phyloP scores from a whole-genome alignment of 768 basidiomycete species.

The Leccinellum albellum region DNA sequence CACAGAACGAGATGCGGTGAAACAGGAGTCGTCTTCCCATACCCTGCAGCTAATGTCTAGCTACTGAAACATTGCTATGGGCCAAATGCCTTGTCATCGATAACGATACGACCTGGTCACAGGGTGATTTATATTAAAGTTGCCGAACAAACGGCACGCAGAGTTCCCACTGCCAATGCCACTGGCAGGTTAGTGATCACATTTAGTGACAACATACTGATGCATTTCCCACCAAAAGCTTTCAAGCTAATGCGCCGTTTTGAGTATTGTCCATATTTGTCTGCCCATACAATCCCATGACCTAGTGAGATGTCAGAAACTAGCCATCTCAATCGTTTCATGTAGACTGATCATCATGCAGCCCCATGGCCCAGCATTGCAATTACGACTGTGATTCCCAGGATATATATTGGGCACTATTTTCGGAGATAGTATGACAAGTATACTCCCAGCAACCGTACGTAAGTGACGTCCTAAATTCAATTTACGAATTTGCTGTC shows the following conservation, averaged over 20 bases:
- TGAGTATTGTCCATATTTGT: background rate
- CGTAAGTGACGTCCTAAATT: background rate
- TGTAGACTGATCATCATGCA: background rate
- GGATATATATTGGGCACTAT: background rate
- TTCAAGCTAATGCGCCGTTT: background rate
- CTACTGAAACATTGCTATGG: background rate
- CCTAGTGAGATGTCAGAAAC: background rate
- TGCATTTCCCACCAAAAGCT: background rate
- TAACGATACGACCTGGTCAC: background rate
- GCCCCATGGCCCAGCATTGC: background rate
- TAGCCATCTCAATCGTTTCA: background rate
- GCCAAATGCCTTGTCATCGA: background rate
- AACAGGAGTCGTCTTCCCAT: background rate
- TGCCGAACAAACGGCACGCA: background rate
- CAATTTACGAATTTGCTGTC: background rate
- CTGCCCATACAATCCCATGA: background rate
- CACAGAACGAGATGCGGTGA: background rate
- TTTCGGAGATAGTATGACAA: slow-evolving; percentile 2
- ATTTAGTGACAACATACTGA: background rate
- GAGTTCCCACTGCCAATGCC: too few relatives aligned
- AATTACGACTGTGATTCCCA: background rate
- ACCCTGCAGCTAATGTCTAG: background rate
- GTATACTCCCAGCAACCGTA: background rate
- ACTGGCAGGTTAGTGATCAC: too few relatives aligned
- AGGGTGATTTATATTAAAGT: background rate